Evolutionary conservation across 2,329 filamentous ascomycete genomes (phyloP), one percentile per base, ranked within the genome.

Genomic region (Huntiella bhutanensis): DNA sequence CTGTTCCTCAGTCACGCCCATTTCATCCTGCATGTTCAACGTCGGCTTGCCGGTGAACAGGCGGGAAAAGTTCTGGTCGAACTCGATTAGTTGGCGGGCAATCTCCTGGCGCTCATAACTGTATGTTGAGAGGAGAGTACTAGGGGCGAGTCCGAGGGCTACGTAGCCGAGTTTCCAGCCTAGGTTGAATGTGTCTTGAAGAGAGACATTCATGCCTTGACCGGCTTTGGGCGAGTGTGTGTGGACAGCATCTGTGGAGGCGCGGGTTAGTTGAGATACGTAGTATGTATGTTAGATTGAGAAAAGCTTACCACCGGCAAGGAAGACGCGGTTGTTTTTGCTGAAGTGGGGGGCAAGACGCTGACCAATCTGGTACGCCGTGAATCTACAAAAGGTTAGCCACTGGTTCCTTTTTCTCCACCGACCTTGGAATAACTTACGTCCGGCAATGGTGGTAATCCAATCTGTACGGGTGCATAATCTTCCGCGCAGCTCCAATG

Each of bases 131-230:
- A 76, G 58, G 0, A 75, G 56, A 1, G 53, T 56, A 0, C 55
- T 55, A 1, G 60, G 58, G 0, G 61, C 58, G 1, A 63, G 54
- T 10, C 62, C 62, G 49, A 62, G 62, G 13, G 57, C 52, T 3
- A 63, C 62, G 2, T 58, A 52, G 0, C 60, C 64, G 1, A 70
- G 55, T 54, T 71, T 71, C 68, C 68, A 71, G 4, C 65, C 67
- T 0, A 71, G 63, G 49, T 71, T 71, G 54, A 63, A 70, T 0
- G 63, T 57, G 56, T 81, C 76, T 53, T 78, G 74, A 69, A 80
- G 77, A 15, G 65, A 70, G 2, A 78, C 70, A 53, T 81, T 80
- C 75, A 80, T 79, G 19, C 75, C 75, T 55, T 77, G 73, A 3
- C 73, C 73, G 2, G 71, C 73, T 55, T 77, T 77, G 3, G 72